Base-by-base conservation (phyloP, 139 green algal genomes). In the Chlorella sp. region DNA sequence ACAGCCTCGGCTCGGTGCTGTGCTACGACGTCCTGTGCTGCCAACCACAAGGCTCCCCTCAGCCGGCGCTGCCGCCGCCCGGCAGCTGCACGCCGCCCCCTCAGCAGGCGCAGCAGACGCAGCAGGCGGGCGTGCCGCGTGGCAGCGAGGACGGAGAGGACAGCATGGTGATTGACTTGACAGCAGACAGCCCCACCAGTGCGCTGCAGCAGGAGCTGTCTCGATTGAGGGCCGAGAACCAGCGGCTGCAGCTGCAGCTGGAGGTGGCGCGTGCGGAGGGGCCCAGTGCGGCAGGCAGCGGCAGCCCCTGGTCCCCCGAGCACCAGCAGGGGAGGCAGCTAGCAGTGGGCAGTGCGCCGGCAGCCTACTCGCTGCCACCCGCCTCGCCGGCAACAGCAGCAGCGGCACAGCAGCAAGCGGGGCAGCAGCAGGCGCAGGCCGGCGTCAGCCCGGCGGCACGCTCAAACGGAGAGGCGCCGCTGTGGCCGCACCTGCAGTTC, bases 21-120 rank as follows among this genome's bases (percentile, higher is more conserved):
- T 88, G 79, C 60, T 95, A 92, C 69, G 94, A 97, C 82, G 87
- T 97, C 41, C 88, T 97, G 34, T 96, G 89, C 76, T 90, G 94
- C 73, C 94, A 97, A 81, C 80, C 80, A 41, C 58, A 43, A 17
- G 22, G 64, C 64, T 0, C 40, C 44, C 44, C 67, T 6, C 34
- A 24, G 26, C 46, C 38, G 20, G 16, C 20, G 58, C 34, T 44
- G 32, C 16, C 69, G 9, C 32, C 26, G 56, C 41, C 26, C 13
- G 4, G 51, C 51, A 24, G 11, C 51, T 3, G 51, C 56, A 26
- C 68, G 11, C 58, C 40, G 17, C 28, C 44, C 20, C n/a, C 9
- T 41, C n/a, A 26, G 62, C 85, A 75, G 67, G 6, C 17, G 38
- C 54, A 58, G 62, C 77, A 76, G 51, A 70, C 2, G 28, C 36